A percentile compares a stretch with the other conserved stretches of the same genome.
These are phyloP conservation scores for Hyphopichia buzzinii DNA, from an alignment of 1,139 yeast species.

Conservation along the genomic window DNA sequence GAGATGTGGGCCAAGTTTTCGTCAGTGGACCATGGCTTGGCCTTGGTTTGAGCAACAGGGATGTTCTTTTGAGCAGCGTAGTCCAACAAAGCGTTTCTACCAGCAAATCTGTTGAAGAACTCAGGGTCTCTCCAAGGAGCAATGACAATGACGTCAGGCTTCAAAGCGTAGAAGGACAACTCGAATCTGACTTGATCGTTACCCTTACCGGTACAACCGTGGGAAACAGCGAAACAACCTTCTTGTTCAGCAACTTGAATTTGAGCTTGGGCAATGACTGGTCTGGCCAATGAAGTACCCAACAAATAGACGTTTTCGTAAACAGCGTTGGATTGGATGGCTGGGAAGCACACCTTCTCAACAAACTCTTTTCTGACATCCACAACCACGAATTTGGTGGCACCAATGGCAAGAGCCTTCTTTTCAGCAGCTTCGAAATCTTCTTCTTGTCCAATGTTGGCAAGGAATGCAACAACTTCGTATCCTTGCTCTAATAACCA, in stretches of 20 bases:
- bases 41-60: constrained; percentile 95
- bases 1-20: constrained; percentile 99
- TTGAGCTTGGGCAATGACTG: constrained; percentile 97
- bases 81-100: constrained; percentile 92
- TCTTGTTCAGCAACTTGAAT: constrained; percentile 94
- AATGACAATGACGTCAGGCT: constrained; percentile 94
- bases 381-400: constrained; percentile 88
- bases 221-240: constrained; percentile 97
- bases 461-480: constrained; percentile 97
- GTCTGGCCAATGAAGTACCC: constrained; percentile 98
- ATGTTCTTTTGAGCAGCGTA: constrained; percentile 89
- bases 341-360: constrained; percentile 90
- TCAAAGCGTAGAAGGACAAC: constrained; percentile 91
- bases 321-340: constrained; percentile 94
- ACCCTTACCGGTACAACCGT: constrained; percentile 99
- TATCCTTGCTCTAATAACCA: constrained; percentile 98
- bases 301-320: constrained; percentile 94
- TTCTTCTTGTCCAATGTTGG: constrained; percentile 98
- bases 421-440: constrained; percentile 96
- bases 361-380: constrained; percentile 96
- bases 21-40: constrained; percentile 99
- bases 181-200: constrained; percentile 99
- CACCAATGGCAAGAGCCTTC: constrained; percentile 96
- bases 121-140: constrained; percentile 99
- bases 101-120: constrained; percentile 94